These are phyloP conservation scores for Gynostemma pentaphyllum DNA, from an alignment of 306 rosid genomes.

Conservation along the genomic window DNA sequence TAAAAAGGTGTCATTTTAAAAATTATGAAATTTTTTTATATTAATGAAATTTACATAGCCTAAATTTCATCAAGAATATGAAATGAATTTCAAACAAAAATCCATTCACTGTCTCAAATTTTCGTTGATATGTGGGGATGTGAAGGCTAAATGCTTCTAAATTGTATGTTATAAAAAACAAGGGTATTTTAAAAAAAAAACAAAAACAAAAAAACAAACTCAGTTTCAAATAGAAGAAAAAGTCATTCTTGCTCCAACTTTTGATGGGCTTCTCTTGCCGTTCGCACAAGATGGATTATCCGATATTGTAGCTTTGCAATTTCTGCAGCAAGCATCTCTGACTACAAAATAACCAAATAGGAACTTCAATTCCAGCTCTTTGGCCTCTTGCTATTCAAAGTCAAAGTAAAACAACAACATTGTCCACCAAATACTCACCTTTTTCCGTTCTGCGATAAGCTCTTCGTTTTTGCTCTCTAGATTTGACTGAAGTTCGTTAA, in stretches of 20 bases:
- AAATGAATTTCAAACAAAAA: too few relatives aligned
- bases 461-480: constrained; percentile 38
- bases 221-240: background rate
- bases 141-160: background rate
- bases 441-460: constrained; percentile 36
- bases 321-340: constrained; percentile 43
- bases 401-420: background rate
- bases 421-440: constrained; percentile 22
- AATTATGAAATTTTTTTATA: too few relatives aligned
- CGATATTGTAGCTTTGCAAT: constrained; percentile 63
- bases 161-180: too few relatives aligned
- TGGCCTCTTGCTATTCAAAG: constrained; percentile 6
- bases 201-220: too few relatives aligned
- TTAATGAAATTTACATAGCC: too few relatives aligned
- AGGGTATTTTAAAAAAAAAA: background rate
- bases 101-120: too few relatives aligned
- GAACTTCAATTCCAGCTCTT: background rate
- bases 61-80: too few relatives aligned
- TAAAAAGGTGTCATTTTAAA: too few relatives aligned
- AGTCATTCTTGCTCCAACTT: constrained; percentile 10
- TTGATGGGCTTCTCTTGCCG: constrained; percentile 37
- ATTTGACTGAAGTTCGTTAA: constrained; percentile 43
- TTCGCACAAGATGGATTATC: constrained; percentile 40
- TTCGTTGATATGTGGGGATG: too few relatives aligned
- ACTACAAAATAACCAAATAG: constrained; percentile 25